Evolutionary conservation across 345 rosid genomes (phyloP).

Genomic region (Excoecaria agallocha): DNA sequence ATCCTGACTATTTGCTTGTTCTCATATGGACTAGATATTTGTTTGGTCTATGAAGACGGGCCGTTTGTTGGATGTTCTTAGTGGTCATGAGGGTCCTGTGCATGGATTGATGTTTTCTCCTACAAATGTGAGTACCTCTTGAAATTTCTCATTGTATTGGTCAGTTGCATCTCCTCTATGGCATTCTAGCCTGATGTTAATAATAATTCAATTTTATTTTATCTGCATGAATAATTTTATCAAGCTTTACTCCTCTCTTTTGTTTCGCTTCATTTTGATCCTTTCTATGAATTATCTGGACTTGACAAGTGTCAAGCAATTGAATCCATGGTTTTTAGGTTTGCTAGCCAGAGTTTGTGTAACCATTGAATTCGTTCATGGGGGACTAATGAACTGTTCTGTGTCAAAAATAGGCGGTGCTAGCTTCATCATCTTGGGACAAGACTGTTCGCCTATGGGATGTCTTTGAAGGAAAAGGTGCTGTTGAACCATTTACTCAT

Average conservation of each 20-base stretch:
- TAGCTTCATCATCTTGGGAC: conserved; percentile 99
- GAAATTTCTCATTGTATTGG: neutral
- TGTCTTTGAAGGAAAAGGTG: conserved; percentile 89
- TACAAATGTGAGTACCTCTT: conserved; percentile 56
- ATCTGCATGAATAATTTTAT: neutral
- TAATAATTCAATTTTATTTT: neutral
- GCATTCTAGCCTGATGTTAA: conserved; percentile 1
- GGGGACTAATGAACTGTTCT: conserved; percentile 3
- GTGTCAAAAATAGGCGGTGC: conserved; percentile 40
- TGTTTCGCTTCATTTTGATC: neutral
- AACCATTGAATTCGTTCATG: conserved; percentile 11
- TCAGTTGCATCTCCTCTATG: neutral
- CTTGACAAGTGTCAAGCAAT: neutral
- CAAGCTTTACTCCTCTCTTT: neutral
- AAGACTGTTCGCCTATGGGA: conserved; percentile 89
- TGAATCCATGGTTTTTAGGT: neutral
- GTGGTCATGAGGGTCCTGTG: conserved; percentile 98
- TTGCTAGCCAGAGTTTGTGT: neutral
- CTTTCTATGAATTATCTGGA: neutral
- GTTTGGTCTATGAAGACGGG: conserved; percentile 99
- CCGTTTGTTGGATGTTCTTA: conserved; percentile 83
- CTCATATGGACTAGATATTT: conserved; percentile 53
- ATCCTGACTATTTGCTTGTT: conserved; percentile 13
- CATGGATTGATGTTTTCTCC: conserved; percentile 92
- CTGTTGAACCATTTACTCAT: conserved; percentile 81